Percentiles rank a stretch among this genome's conserved stretches.
These are phyloP conservation scores for Aechmea fasciata DNA, from an alignment of 176 grass and related monocot species.

Conservation along the genomic window DNA sequence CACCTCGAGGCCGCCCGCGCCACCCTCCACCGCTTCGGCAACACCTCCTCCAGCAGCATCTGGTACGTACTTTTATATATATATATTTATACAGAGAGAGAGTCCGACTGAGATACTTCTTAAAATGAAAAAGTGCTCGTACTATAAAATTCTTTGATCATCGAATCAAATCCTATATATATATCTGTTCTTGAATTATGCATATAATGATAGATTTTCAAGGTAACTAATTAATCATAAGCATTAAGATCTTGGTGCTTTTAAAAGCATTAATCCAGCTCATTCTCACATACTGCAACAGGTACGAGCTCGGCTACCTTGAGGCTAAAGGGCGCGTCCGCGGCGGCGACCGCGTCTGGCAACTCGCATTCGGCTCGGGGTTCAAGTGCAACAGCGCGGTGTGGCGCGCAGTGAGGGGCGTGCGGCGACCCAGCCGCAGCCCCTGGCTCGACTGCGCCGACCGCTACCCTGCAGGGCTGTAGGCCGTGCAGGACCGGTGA, in stretches of 20 bases:
- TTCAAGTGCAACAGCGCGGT: constrained; percentile 99
- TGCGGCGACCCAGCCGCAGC: constrained; percentile 52
- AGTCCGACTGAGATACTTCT: no score
- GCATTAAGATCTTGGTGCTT: no score
- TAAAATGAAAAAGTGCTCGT: no score
- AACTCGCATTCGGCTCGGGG: constrained; percentile 92
- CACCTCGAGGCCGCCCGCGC: constrained; percentile 89
- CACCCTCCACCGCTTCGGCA: constrained; percentile 87
- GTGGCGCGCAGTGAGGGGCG: constrained; percentile 69
- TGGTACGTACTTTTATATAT: constrained; percentile 29
- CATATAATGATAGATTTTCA: no score
- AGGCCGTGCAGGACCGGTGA: not conserved
- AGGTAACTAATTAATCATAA: no score
- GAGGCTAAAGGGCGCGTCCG: constrained; percentile 83
- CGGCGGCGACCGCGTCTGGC: constrained; percentile 91
- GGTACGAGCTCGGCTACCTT: constrained; percentile 80
- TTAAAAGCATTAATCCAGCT: no score
- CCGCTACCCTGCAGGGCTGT: constrained; percentile 45
- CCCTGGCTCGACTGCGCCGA: constrained; percentile 78
- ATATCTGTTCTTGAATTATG: no score
- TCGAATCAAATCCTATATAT: no score
- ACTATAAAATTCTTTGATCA: no score
- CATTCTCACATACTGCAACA: no score
- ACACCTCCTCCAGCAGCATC: constrained; percentile 94
- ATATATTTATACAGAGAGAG: no score